phyloP scores from a whole-genome alignment of 2,329 filamentous ascomycete species.

The Diaporthe sp. region DNA sequence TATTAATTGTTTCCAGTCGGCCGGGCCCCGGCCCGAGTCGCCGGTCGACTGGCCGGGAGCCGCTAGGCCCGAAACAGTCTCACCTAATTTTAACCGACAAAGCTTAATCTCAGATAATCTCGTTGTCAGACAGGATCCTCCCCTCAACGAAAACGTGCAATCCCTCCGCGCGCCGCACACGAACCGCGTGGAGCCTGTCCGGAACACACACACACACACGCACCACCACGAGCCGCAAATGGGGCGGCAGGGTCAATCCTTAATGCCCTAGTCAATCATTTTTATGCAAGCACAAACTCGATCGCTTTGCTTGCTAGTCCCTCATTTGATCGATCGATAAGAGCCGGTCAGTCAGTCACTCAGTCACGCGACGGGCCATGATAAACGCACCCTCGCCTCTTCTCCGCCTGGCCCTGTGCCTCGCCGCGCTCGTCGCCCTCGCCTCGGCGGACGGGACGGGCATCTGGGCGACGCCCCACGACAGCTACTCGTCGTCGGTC shows the following conservation, averaged over 20 bases:
- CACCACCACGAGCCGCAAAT: conserved; percentile 10
- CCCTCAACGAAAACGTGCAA: conserved; percentile 5
- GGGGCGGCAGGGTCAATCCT: conserved; percentile 27
- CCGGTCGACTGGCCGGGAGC: not conserved
- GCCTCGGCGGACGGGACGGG: conserved; percentile 35
- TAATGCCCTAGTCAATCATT: conserved; percentile 27
- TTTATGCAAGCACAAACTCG: not conserved
- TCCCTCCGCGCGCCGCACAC: conserved; percentile 11
- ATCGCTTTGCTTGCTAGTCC: not conserved
- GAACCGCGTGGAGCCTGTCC: conserved; percentile 26
- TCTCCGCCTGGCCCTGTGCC: conserved; percentile 16
- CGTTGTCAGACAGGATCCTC: conserved; percentile 1
- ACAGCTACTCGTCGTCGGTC: conserved; percentile 67
- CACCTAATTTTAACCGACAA: conserved; percentile 31
- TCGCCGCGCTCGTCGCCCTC: conserved; percentile 8
- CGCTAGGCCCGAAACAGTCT: conserved; percentile 31
- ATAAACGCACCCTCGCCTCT: not conserved
- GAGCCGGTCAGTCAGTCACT: not conserved
- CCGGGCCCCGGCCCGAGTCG: conserved; percentile 7
- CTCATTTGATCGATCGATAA: conserved; percentile 12
- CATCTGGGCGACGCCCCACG: conserved; percentile 67
- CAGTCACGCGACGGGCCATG: conserved; percentile 24
- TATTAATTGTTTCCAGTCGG: not conserved
- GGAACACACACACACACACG: not conserved
- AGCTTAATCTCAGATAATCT: conserved; percentile 34